phyloP scores from a whole-genome alignment of 805 yeast genomes.

The Candida andamanensis region DNA sequence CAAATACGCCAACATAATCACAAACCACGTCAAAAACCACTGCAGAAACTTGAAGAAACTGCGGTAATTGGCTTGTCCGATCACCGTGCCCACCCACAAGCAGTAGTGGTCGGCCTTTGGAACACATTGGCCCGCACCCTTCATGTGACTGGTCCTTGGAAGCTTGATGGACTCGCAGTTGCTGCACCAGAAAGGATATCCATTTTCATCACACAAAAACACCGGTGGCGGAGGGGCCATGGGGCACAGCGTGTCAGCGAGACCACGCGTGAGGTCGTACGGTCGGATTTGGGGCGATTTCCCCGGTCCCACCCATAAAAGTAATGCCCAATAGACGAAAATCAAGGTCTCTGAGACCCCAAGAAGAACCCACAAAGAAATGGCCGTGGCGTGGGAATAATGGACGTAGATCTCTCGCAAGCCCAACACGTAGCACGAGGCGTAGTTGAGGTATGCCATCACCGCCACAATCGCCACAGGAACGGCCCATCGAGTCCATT shows the following conservation, averaged over 20 bases:
- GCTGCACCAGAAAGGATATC: conserved; percentile 75
- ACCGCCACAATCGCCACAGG: conserved; percentile 25
- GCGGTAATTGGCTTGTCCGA: conserved; percentile 64
- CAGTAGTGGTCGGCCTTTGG: conserved; percentile 83
- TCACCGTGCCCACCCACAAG: conserved; percentile 64
- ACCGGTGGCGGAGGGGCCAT: conserved; percentile 51
- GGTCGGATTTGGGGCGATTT: conserved; percentile 31
- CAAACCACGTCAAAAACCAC: conserved; percentile 31
- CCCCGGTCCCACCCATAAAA: conserved; percentile 58
- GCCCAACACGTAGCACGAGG: conserved; percentile 40
- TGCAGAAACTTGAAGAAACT: conserved; percentile 51
- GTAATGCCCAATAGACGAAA: conserved; percentile 39
- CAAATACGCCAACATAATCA: conserved; percentile 22
- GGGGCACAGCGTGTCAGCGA: too few relatives aligned
- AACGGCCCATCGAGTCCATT: conserved; percentile 14
- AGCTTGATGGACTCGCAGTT: conserved; percentile 61
- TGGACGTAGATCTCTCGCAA: conserved; percentile 30
- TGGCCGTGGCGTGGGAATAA: conserved; percentile 28
- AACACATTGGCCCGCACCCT: conserved; percentile 51
- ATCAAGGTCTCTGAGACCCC: conserved; percentile 17
- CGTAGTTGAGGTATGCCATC: conserved; percentile 41
- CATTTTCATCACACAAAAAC: conserved; percentile 66
- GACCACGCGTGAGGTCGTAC: conserved; percentile 27
- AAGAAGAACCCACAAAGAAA: conserved; percentile 30
- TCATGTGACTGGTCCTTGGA: conserved; percentile 67